A percentile compares a stretch with the other conserved stretches of the same genome.
Evolutionary conservation across 208 protist genomes (phyloP).

Genomic region (Leishmania tropica): DNA sequence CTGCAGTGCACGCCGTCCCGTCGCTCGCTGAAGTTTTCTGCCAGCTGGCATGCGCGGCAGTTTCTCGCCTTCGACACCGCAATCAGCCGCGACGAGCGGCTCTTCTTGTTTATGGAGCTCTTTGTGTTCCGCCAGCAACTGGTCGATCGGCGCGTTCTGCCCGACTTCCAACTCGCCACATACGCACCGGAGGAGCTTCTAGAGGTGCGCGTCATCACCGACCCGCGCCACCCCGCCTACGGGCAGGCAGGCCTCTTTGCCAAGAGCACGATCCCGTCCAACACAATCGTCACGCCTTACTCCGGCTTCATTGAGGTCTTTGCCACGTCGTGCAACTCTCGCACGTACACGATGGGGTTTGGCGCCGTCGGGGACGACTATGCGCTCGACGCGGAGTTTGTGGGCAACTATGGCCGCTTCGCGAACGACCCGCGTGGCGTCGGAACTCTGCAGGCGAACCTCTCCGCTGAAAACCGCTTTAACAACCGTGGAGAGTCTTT

Average conservation of each 20-base stretch:
- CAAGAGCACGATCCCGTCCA: conserved; percentile 58
- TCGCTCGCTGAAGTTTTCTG: conserved; percentile 73
- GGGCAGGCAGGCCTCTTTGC: conserved; percentile 88
- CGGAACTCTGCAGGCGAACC: conserved; percentile 64
- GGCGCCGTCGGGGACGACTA: conserved; percentile 80
- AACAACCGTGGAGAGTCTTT: conserved; percentile 81
- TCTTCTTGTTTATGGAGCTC: conserved; percentile 69
- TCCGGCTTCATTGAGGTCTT: conserved; percentile 86
- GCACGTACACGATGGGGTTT: conserved; percentile 92
- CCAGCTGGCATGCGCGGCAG: conserved; percentile 49
- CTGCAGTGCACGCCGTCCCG: conserved; percentile 67
- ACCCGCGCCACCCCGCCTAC: conserved; percentile 82
- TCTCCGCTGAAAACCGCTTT: conserved; percentile 82
- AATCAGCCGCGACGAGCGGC: conserved; percentile 71
- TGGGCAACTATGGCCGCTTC: conserved; percentile 87
- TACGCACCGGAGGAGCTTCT: conserved; percentile 80
- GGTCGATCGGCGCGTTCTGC: conserved; percentile 41
- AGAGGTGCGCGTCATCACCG: conserved; percentile 81
- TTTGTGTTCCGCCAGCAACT: conserved; percentile 55
- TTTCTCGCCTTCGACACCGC: conserved; percentile 80
- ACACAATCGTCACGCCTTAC: conserved; percentile 83
- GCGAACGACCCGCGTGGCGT: conserved; percentile 89
- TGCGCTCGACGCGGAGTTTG: conserved; percentile 89
- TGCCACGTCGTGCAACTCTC: conserved; percentile 77
- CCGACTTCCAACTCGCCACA: conserved; percentile 34